Base-by-base conservation (phyloP, 2,329 filamentous ascomycete species). In the Sordariomycetes sp. region DNA sequence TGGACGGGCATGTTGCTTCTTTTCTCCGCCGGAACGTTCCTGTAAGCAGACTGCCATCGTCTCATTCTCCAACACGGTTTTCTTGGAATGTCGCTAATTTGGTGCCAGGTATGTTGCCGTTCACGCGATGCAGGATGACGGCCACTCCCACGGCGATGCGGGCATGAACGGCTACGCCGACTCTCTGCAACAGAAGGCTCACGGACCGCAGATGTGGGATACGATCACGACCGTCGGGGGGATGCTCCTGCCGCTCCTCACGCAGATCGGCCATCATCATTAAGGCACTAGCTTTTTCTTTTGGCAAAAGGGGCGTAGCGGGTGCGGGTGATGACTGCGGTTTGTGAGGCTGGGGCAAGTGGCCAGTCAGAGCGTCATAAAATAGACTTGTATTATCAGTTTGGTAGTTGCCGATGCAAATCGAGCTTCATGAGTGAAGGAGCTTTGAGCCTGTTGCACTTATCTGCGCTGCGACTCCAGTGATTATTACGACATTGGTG, bases 1-100 rank as follows among this genome's bases (percentile, higher is more conserved):
- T 91, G 89, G 76, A 97, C 92, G 0, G 94, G 94, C 25, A 89
- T 96, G 77, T 74, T 97, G 51, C 74, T 99, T 10, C 75, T 97
- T n/a, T 99, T 99, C 68, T 96, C 90, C 0, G 94, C 87, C 0
- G 94, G 94, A 17, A 99, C 94, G 0, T 99, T 99, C 67, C 72
- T 99, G 86, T 96, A 74, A 80, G 88, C 69, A 20, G 45, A 8
- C 28, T 8, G 8, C 28, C n/a, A 22, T 22, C 45, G n/a, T n/a
- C 39, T n/a, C 39, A 17, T 52, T 13, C 25, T n/a, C 76, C 51
- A 36, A 58, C 39, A 32, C 57, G 50, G 10, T 39, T 13, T 28
- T 36, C 50, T 36, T 34, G 34, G 17, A 25, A 24, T 45, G 20
- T 24, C 39, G 10, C 34, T 36, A 28, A 35, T 24, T 22, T 5